Percentiles rank a stretch among this genome's conserved stretches.
Conservation (phyloP, 1,284 basidiomycete species). For the Ceratobasidium sp. region DNA sequence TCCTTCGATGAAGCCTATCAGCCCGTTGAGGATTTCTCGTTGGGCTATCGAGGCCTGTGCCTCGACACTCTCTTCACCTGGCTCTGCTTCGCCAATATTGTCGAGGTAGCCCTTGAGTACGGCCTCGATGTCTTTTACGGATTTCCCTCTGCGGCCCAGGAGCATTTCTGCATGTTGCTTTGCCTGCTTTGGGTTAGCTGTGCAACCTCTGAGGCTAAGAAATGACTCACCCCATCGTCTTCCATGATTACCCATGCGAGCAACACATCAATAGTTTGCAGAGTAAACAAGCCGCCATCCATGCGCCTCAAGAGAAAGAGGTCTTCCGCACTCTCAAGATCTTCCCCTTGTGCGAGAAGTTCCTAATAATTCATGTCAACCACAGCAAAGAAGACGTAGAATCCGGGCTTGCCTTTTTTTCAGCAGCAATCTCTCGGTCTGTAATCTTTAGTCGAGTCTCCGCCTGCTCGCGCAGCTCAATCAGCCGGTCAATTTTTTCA, state of each 20-base stretch:
- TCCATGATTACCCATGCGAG: slow-evolving; percentile 98
- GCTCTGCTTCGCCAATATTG: slow-evolving; percentile 68
- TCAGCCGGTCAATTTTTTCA: slow-evolving; percentile 91
- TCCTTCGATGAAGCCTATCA: slow-evolving; percentile 74
- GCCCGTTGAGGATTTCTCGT: slow-evolving; percentile 74
- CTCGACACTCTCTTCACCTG: slow-evolving; percentile 45
- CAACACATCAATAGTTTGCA: slow-evolving; percentile 94
- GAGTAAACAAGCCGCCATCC: slow-evolving; percentile 86
- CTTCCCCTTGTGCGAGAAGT: slow-evolving; percentile 69
- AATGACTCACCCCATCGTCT: slow-evolving; percentile 87
- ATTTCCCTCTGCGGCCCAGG: slow-evolving; percentile 76
- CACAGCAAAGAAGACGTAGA: neutral
- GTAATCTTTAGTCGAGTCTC: slow-evolving; percentile 68
- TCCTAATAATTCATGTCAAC: slow-evolving; percentile 59
- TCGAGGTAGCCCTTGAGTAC: slow-evolving; percentile 76
- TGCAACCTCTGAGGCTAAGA: neutral
- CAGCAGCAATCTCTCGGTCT: slow-evolving; percentile 73
- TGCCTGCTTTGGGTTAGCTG: slow-evolving; percentile 12
- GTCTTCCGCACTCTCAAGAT: slow-evolving; percentile 73
- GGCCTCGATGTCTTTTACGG: slow-evolving; percentile 72
- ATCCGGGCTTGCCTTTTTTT: slow-evolving; percentile 68
- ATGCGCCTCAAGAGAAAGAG: slow-evolving; percentile 85
- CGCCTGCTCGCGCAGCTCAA: slow-evolving; percentile 86
- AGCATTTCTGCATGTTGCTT: slow-evolving; percentile 71
- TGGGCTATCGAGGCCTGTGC: slow-evolving; percentile 63